Conservation (phyloP, 306 rosid species). For the Cercis canadensis region DNA sequence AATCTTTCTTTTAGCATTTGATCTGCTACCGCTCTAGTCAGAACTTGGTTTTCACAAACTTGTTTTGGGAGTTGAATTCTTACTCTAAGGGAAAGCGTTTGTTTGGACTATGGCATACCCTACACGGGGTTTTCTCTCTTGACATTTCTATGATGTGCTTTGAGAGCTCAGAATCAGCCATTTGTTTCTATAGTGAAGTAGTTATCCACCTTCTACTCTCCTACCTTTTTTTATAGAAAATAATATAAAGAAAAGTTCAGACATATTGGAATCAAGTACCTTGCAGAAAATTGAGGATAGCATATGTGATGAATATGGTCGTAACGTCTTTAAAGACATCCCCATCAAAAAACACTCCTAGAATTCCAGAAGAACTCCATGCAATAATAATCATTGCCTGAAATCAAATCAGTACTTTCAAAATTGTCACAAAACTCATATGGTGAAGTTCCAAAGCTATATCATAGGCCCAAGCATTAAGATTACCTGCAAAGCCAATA, state of each 20-base stretch:
- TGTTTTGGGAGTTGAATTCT: too few relatives aligned
- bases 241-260: slow-evolving; percentile 16
- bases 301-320: slow-evolving; percentile 86
- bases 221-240: neutral
- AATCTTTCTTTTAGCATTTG: too few relatives aligned
- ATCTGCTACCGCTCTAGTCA: too few relatives aligned
- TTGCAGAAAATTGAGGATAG: slow-evolving; percentile 89
- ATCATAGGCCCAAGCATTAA: slow-evolving; percentile 27
- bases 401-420: slow-evolving; percentile 33
- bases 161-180: slow-evolving; percentile 3
- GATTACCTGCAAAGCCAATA: slow-evolving; percentile 93
- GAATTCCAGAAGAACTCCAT: slow-evolving; percentile 86
- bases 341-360: slow-evolving; percentile 63
- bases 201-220: neutral
- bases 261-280: slow-evolving; percentile 51
- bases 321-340: slow-evolving; percentile 81
- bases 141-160: neutral
- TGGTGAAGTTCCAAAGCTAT: slow-evolving; percentile 12
- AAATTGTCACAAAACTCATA: slow-evolving; percentile 16
- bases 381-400: slow-evolving; percentile 95
- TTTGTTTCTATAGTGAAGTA: neutral
- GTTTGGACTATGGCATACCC: too few relatives aligned
- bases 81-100: too few relatives aligned
- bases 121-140: neutral
- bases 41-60: too few relatives aligned